Conservation (phyloP, 345 rosid genomes). For the Clarkia xantiana region DNA sequence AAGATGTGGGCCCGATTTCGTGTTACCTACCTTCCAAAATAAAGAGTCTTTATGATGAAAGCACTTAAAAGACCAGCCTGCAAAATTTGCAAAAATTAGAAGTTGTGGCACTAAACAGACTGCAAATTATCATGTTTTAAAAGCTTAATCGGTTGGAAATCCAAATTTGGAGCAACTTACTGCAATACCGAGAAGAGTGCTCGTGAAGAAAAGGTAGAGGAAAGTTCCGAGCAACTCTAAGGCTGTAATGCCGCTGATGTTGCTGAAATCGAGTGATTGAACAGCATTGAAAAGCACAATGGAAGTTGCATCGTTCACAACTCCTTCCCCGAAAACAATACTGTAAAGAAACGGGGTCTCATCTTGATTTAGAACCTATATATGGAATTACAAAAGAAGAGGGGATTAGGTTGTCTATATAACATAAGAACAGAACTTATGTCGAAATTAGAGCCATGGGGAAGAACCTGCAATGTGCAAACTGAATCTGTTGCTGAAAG, state of each 20-base stretch:
- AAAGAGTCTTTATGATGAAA: conserved; percentile 49
- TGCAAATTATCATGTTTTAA: not conserved
- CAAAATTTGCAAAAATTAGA: conserved; percentile 9
- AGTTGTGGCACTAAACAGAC: conserved; percentile 1
- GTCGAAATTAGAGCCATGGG: not conserved
- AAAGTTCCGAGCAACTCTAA: conserved; percentile 40
- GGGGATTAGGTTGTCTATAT: not conserved
- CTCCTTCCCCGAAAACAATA: conserved; percentile 64
- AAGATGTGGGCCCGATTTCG: not conserved
- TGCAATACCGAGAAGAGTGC: conserved; percentile 41
- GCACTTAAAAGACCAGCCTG: conserved; percentile 56
- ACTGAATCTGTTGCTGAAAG: conserved; percentile 69
- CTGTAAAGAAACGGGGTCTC: conserved; percentile 73
- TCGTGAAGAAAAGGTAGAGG: conserved; percentile 53
- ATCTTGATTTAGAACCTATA: conserved; percentile 64
- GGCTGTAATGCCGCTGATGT: conserved; percentile 18
- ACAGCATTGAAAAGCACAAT: conserved; percentile 61
- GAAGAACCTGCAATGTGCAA: conserved; percentile 56
- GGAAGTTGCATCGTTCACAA: conserved; percentile 71
- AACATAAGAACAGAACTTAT: not conserved
- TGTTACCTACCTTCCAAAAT: conserved; percentile 57
- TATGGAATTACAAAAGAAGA: not conserved
- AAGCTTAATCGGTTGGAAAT: not conserved
- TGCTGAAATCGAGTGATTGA: conserved; percentile 28
- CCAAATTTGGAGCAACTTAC: conserved; percentile 24